These are phyloP conservation scores for Sporothrix pseudoabietina DNA, from an alignment of 2,329 filamentous ascomycete genomes.

Conservation along the genomic window DNA sequence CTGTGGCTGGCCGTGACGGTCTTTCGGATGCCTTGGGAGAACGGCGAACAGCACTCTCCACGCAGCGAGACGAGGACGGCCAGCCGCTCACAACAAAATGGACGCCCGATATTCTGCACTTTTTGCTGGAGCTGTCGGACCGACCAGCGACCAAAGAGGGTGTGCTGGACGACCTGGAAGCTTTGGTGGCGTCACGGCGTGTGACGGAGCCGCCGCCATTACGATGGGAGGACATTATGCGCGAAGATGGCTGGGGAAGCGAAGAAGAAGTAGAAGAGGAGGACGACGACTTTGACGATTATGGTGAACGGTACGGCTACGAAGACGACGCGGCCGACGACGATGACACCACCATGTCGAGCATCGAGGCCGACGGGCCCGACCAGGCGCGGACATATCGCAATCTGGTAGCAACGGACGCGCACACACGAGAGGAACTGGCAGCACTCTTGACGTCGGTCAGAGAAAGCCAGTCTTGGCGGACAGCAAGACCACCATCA, in stretches of 20 bases:
- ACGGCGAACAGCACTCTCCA: slow-evolving; percentile 39
- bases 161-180: slow-evolving; percentile 61
- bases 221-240: slow-evolving; percentile 78
- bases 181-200: slow-evolving; percentile 50
- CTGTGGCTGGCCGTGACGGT: slow-evolving; percentile 75
- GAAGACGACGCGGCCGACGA: slow-evolving; percentile 68
- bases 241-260: slow-evolving; percentile 71
- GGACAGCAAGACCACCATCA: slow-evolving; percentile 32
- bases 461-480: slow-evolving; percentile 52
- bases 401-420: slow-evolving; percentile 38
- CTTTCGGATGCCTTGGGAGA: slow-evolving; percentile 69
- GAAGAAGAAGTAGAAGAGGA: slow-evolving; percentile 56
- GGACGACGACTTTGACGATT: slow-evolving; percentile 64
- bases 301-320: slow-evolving; percentile 42
- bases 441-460: slow-evolving; percentile 44
- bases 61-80: not conserved
- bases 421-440: slow-evolving; percentile 38
- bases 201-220: slow-evolving; percentile 53
- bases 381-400: slow-evolving; percentile 34
- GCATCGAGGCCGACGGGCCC: slow-evolving; percentile 37
- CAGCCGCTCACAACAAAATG: slow-evolving; percentile 55
- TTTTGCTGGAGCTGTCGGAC: slow-evolving; percentile 81
- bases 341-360: slow-evolving; percentile 53
- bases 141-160: slow-evolving; percentile 71
- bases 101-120: slow-evolving; percentile 75